Conservation (phyloP, 2,329 filamentous ascomycete species). For the Penicillium brevicompactum region DNA sequence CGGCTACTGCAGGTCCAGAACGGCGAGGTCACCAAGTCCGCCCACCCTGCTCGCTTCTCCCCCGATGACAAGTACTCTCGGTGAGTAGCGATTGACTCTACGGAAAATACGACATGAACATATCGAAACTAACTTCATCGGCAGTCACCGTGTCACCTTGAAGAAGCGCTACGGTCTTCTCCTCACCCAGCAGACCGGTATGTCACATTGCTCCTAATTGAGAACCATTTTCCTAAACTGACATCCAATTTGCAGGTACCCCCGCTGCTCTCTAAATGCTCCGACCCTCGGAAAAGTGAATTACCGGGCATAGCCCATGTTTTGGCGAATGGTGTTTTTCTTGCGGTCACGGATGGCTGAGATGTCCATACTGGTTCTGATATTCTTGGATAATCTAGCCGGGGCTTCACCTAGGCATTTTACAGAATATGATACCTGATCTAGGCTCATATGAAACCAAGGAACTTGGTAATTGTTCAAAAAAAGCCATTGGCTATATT, state of each 20-base stretch:
- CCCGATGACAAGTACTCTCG: constrained; percentile 98
- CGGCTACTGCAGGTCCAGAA: constrained; percentile 50
- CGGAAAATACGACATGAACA: background rate
- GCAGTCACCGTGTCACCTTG: constrained; percentile 84
- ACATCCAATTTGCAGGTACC: constrained; percentile 27
- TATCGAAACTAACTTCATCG: constrained; percentile 3
- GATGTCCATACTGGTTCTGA: constrained; percentile 22
- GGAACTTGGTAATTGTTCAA: constrained; percentile 10
- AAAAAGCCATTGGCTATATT: constrained; percentile 12
- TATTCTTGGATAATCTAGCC: constrained; percentile 22
- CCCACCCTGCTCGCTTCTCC: constrained; percentile 93
- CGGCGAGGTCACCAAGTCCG: constrained; percentile 89
- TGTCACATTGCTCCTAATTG: constrained; percentile 21
- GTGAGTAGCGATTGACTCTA: constrained; percentile 38
- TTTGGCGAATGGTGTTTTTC: constrained; percentile 45
- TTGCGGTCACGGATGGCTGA: constrained; percentile 30
- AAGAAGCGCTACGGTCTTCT: constrained; percentile 92
- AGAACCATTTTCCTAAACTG: constrained; percentile 1
- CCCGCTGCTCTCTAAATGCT: constrained; percentile 30
- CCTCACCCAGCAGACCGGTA: constrained; percentile 72
- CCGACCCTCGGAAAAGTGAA: constrained; percentile 22
- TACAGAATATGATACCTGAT: constrained; percentile 14
- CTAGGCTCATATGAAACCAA: constrained; percentile 16
- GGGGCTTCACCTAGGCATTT: constrained; percentile 11
- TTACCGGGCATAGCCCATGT: constrained; percentile 31